Evolutionary conservation across 345 rosid species (phyloP).

Genomic region (Acer campestre): DNA sequence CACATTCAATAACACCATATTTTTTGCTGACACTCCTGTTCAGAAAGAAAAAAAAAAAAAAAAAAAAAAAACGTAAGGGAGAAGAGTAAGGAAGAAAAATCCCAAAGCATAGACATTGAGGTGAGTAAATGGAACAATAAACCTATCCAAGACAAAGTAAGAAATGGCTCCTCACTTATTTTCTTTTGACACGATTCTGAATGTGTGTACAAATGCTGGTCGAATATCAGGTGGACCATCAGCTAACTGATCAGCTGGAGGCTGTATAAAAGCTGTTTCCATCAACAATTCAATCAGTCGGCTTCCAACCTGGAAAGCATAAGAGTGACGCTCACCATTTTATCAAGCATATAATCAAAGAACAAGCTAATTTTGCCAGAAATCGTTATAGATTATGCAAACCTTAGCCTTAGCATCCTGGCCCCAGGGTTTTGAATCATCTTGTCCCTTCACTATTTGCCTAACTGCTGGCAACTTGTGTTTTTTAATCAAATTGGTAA

Average conservation of each 20-base stretch:
- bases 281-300: conserved; percentile 80
- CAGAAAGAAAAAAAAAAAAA: conserved; percentile 15
- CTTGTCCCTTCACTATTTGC: conserved; percentile 72
- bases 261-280: conserved; percentile 83
- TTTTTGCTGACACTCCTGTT: conserved; percentile 66
- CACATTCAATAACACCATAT: conserved; percentile 85
- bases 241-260: conserved; percentile 64
- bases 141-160: conserved; percentile 17
- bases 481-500: conserved; percentile 70
- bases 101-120: conserved; percentile 18
- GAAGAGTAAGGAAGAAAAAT: conserved; percentile 2
- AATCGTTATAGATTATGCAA: conserved; percentile 32
- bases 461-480: conserved; percentile 82
- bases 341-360: conserved; percentile 3
- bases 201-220: conserved; percentile 89
- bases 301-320: conserved; percentile 79
- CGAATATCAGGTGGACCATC: conserved; percentile 77
- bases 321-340: conserved; percentile 15
- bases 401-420: conserved; percentile 86
- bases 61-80: background rate
- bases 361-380: conserved; percentile 1
- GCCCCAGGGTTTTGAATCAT: conserved; percentile 71
- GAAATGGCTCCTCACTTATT: conserved; percentile 48
- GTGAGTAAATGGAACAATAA: conserved; percentile 1
- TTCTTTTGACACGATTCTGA: conserved; percentile 50